Conservation (phyloP, 176 grass and related monocot genomes). For the Carex parvula region DNA sequence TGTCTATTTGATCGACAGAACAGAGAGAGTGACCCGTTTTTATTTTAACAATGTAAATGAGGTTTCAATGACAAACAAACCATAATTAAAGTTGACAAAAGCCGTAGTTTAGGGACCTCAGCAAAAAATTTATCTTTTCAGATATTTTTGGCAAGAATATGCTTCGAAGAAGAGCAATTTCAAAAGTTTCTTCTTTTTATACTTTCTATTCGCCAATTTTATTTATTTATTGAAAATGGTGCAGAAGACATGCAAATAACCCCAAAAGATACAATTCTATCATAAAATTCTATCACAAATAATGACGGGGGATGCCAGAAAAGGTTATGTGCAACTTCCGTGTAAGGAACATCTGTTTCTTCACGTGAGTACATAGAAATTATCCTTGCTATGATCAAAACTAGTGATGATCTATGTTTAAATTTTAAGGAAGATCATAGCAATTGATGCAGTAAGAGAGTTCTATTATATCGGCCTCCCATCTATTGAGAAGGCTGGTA, state of each 20-base stretch:
- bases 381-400: background rate
- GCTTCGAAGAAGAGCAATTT: background rate
- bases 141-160: background rate
- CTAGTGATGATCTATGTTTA: constrained; percentile 4
- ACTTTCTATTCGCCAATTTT: background rate
- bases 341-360: too few species aligned
- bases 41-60: background rate
- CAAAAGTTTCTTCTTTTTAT: background rate
- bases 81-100: background rate
- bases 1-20: background rate
- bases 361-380: too few species aligned
- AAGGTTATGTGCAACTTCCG: too few species aligned
- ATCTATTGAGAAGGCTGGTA: constrained; percentile 40
- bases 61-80: background rate
- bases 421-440: constrained; percentile 39
- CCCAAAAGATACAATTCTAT: background rate
- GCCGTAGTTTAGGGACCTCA: background rate
- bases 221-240: background rate
- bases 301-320: too few species aligned
- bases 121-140: background rate
- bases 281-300: background rate
- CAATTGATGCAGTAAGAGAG: constrained; percentile 35
- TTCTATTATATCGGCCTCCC: constrained; percentile 50
- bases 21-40: background rate
- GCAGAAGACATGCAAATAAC: background rate